phyloP scores from a whole-genome alignment of 805 yeast genomes.

The Saturnispora gosingensis region DNA sequence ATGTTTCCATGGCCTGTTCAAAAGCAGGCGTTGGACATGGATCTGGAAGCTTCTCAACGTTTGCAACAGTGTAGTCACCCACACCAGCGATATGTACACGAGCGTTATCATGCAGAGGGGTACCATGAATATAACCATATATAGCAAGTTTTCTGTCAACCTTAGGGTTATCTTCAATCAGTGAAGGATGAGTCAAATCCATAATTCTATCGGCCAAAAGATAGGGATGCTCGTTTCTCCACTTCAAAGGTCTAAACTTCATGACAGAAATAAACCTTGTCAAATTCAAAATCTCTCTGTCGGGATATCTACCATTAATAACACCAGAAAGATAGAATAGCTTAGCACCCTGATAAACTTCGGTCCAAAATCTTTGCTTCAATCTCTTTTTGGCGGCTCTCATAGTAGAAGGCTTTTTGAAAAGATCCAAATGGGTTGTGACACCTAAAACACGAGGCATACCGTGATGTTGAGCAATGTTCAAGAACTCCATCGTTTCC shows the following conservation, averaged over 20 bases:
- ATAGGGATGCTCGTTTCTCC: conserved; percentile 99
- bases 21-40: conserved; percentile 97
- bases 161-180: conserved; percentile 68
- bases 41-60: conserved; percentile 86
- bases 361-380: conserved; percentile 97
- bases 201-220: conserved; percentile 79
- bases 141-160: conserved; percentile 83
- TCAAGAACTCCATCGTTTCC: conserved; percentile 99
- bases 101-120: conserved; percentile 63
- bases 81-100: conserved; percentile 91
- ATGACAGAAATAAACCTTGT: conserved; percentile 90
- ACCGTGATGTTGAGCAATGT: conserved; percentile 95
- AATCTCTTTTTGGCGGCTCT: conserved; percentile 86
- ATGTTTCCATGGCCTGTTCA: conserved; percentile 76
- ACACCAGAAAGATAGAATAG: conserved; percentile 91
- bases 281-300: conserved; percentile 84
- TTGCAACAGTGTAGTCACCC: conserved; percentile 73
- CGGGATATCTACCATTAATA: conserved; percentile 95
- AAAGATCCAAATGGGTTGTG: conserved; percentile 90
- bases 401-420: conserved; percentile 80
- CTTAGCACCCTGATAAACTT: conserved; percentile 97
- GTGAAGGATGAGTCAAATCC: conserved; percentile 88
- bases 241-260: conserved; percentile 97
- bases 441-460: conserved; percentile 96
- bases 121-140: conserved; percentile 93